Evolutionary conservation across 495 filamentous ascomycete genomes (phyloP).

Genomic region (Rhypophila decipiens): DNA sequence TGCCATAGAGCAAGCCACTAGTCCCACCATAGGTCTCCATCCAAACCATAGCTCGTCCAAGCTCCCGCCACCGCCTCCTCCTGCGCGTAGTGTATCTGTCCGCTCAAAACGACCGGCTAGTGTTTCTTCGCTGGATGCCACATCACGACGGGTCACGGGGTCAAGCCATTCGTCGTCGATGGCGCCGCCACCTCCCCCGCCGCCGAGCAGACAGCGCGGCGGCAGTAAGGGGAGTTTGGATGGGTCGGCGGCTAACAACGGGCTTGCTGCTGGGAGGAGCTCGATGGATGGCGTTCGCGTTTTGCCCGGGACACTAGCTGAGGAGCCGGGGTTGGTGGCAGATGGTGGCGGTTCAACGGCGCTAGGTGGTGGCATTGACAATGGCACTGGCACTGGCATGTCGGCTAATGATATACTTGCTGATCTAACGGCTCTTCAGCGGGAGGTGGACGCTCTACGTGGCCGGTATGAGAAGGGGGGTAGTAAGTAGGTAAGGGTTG

Average conservation of each 20-base stretch:
- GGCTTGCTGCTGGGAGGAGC: constrained; percentile 6
- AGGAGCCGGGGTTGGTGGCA: constrained; percentile 8
- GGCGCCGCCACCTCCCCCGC: constrained; percentile 58
- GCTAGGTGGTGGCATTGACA: no score
- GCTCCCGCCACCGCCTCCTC: constrained; percentile 38
- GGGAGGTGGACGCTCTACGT: constrained; percentile 65
- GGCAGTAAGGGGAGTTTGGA: constrained; percentile 46
- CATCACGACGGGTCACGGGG: constrained; percentile 20
- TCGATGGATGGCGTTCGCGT: constrained; percentile 10
- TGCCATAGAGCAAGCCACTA: no score
- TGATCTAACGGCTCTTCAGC: constrained; percentile 60
- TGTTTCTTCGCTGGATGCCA: constrained; percentile 21
- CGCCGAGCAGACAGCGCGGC: constrained; percentile 52
- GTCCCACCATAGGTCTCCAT: neutral
- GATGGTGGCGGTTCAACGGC: constrained; percentile 1
- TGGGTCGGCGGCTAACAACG: constrained; percentile 2
- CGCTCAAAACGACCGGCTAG: constrained; percentile 32
- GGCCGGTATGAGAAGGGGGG: constrained; percentile 42
- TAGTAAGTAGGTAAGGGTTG: neutral
- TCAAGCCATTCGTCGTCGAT: constrained; percentile 21
- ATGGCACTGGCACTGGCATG: neutral
- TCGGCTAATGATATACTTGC: constrained; percentile 54
- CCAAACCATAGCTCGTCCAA: constrained; percentile 18
- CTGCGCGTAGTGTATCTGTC: constrained; percentile 31
- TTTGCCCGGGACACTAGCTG: constrained; percentile 7